These are phyloP conservation scores for Lunularia cruciata DNA, from an alignment of 225 moss, liverwort and hornwort genomes.

Conservation along the genomic window DNA sequence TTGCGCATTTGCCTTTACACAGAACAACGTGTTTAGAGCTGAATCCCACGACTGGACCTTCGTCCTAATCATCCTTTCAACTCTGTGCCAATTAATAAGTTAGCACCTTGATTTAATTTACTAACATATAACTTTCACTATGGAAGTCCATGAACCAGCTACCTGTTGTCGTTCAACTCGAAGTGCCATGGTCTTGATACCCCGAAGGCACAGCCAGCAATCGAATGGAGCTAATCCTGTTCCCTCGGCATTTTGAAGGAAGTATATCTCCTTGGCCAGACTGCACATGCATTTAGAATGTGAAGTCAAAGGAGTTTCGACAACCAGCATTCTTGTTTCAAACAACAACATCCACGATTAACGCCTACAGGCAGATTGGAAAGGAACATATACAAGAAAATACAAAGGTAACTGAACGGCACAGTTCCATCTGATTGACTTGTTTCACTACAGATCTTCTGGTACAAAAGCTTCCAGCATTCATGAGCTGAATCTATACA, in stretches of 20 bases:
- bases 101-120: too few species aligned
- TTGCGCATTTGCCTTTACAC: slow-evolving; percentile 72
- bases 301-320: background rate
- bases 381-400: background rate
- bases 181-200: slow-evolving; percentile 88
- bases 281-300: slow-evolving; percentile 38
- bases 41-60: too few species aligned
- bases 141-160: too few species aligned
- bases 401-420: background rate
- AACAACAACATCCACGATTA: background rate
- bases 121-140: too few species aligned
- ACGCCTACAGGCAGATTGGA: background rate
- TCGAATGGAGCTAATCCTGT: slow-evolving; percentile 88
- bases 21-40: background rate
- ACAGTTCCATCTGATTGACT: background rate
- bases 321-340: background rate
- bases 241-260: slow-evolving; percentile 78
- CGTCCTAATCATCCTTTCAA: too few species aligned
- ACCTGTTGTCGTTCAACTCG: slow-evolving; percentile 95
- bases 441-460: background rate
- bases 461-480: background rate
- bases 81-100: too few species aligned
- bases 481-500: background rate
- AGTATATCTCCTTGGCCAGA: slow-evolving; percentile 69
- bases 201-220: slow-evolving; percentile 91